Percentiles rank a stretch among this genome's conserved stretches.
These are phyloP conservation scores for Globisporangium acanthophoron DNA, from an alignment of 352 stramenopile genomes.

Conservation along the genomic window DNA sequence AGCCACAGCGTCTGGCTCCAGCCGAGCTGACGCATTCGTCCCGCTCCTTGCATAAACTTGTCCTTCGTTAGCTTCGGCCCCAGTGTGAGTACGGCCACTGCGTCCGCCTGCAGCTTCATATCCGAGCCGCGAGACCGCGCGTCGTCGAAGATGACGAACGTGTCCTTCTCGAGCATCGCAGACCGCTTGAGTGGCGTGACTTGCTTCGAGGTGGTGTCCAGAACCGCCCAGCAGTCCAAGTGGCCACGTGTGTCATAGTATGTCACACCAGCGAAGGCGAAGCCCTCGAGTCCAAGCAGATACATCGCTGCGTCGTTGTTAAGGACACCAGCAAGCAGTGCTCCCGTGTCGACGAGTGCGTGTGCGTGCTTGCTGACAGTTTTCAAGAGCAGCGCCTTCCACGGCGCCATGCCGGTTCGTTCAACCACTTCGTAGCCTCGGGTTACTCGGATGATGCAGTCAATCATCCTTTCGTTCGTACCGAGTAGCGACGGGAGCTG, in stretches of 20 bases:
- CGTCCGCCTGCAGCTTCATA: constrained; percentile 65
- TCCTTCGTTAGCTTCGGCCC: constrained; percentile 88
- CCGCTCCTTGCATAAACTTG: constrained; percentile 90
- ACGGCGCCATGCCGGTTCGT: constrained; percentile 15
- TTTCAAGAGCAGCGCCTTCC: constrained; percentile 44
- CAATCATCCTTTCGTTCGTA: constrained; percentile 88
- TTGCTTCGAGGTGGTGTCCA: constrained; percentile 35
- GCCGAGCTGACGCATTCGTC: constrained; percentile 78
- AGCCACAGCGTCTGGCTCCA: constrained; percentile 65
- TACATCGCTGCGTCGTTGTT: constrained; percentile 46
- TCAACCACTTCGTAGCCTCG: constrained; percentile 20
- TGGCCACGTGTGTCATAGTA: constrained; percentile 67
- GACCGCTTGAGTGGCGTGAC: constrained; percentile 50
- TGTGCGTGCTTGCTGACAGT: constrained; percentile 29
- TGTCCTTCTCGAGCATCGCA: constrained; percentile 72
- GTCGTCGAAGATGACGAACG: constrained; percentile 92
- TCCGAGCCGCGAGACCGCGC: constrained; percentile 82
- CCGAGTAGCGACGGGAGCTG: constrained; percentile 36
- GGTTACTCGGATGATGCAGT: constrained; percentile 43
- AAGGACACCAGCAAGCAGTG: constrained; percentile 66
- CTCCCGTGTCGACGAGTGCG: constrained; percentile 84
- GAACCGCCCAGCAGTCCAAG: constrained; percentile 70
- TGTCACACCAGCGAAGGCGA: constrained; percentile 52
- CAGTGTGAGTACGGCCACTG: constrained; percentile 76
- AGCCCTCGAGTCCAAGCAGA: constrained; percentile 25